Percentiles rank a stretch among this genome's conserved stretches.
These are phyloP conservation scores for Lepraria neglecta DNA, from an alignment of 495 filamentous ascomycete species.

Conservation along the genomic window DNA sequence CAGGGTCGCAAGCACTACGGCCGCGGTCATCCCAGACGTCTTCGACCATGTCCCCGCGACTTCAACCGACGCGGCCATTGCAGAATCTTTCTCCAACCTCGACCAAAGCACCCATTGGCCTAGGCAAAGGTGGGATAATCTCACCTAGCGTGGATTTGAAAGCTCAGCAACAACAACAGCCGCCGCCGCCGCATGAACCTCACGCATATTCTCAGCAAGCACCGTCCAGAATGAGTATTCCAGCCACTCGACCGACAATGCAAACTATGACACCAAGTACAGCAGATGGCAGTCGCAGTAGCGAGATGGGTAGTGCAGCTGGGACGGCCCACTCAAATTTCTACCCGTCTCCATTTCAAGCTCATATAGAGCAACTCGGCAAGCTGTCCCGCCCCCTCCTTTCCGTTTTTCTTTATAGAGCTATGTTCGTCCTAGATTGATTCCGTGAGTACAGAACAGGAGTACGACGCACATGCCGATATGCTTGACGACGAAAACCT, in stretches of 20 bases:
- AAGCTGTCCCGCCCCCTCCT: slow-evolving; percentile 63
- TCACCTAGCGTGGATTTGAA: slow-evolving; percentile 61
- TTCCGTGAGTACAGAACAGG: slow-evolving; percentile 85
- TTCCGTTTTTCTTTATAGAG: slow-evolving; percentile 49
- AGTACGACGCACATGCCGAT: slow-evolving; percentile 95
- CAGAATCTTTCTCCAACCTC: slow-evolving; percentile 70
- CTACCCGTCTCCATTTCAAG: slow-evolving; percentile 82
- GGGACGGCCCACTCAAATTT: slow-evolving; percentile 47
- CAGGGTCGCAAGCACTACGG: slow-evolving; percentile 44
- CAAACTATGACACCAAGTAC: slow-evolving; percentile 24
- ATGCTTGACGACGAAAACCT: slow-evolving; percentile 76
- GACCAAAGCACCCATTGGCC: slow-evolving; percentile 63
- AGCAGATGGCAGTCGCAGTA: slow-evolving; percentile 21
- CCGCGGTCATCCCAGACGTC: slow-evolving; percentile 30
- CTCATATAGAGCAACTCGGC: slow-evolving; percentile 96
- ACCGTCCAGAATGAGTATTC: slow-evolving; percentile 27
- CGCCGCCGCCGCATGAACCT: slow-evolving; percentile 41
- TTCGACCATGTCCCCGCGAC: slow-evolving; percentile 39
- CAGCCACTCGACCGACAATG: slow-evolving; percentile 19
- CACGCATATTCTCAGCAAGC: slow-evolving; percentile 28
- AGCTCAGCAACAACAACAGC: slow-evolving; percentile 42
- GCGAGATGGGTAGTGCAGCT: slow-evolving; percentile 26
- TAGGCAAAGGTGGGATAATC: slow-evolving; percentile 61
- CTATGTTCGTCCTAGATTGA: slow-evolving; percentile 78
- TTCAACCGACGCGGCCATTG: slow-evolving; percentile 74